phyloP scores from a whole-genome alignment of 2,329 filamentous ascomycete species.

The Ambrosiella cleistominuta region DNA sequence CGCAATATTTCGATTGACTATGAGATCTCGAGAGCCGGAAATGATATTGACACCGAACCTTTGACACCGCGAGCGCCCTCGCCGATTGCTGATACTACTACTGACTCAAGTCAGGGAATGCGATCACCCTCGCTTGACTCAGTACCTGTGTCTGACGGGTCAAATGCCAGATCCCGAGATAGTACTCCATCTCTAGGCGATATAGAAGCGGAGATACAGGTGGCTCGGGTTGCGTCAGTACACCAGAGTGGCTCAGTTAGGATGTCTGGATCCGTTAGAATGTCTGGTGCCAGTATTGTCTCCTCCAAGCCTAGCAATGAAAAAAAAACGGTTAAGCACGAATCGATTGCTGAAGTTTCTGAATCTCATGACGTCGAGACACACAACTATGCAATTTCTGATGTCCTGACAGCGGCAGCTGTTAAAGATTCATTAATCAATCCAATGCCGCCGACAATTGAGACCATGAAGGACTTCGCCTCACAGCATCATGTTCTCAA shows the following conservation, averaged over 20 bases:
- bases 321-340: not conserved
- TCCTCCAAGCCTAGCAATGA: not conserved
- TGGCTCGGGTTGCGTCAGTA: conserved; percentile 1
- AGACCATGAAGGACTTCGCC: not conserved
- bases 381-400: not conserved
- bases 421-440: not conserved
- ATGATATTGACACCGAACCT: not conserved
- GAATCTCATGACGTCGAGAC: not conserved
- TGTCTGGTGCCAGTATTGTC: not conserved
- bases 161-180: not conserved
- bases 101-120: not conserved
- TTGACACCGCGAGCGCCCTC: not conserved
- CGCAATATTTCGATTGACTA: not conserved
- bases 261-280: not conserved
- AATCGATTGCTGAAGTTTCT: not conserved
- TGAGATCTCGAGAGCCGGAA: not conserved
- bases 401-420: not conserved
- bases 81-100: not conserved
- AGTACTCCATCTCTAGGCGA: not conserved
- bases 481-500: not conserved
- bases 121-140: not conserved
- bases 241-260: not conserved
- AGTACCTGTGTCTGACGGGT: not conserved
- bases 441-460: no score
- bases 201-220: not conserved